phyloP scores from a whole-genome alignment of 2,329 filamentous ascomycete species.

The Lachnellula cervina region DNA sequence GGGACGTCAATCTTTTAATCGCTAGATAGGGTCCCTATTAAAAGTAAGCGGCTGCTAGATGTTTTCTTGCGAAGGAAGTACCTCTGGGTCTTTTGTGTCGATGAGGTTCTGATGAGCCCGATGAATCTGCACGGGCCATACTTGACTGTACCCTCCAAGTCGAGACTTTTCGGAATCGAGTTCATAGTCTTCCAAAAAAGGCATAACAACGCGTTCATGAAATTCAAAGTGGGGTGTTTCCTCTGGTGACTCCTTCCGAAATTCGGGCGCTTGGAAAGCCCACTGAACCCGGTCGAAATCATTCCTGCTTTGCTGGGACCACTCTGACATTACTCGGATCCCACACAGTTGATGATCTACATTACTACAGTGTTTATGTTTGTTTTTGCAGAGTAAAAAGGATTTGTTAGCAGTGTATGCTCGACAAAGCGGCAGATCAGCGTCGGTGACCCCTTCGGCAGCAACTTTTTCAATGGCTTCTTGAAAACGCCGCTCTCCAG shows the following conservation, averaged over 20 bases:
- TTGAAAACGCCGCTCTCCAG: not conserved
- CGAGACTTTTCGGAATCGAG: not conserved
- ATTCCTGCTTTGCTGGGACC: not conserved
- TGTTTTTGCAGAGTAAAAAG: not conserved
- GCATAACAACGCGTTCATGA: not conserved
- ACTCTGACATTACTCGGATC: not conserved
- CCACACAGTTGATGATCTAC: not conserved
- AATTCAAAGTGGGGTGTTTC: not conserved
- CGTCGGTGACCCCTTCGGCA: not conserved
- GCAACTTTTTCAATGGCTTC: not conserved
- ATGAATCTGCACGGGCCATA: constrained; percentile 4
- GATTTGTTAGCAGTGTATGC: not conserved
- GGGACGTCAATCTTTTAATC: not conserved
- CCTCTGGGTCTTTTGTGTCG: not conserved
- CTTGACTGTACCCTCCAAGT: constrained; percentile 4
- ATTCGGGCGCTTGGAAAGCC: constrained; percentile 1
- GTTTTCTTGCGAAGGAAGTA: not conserved
- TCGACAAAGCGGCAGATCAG: not conserved
- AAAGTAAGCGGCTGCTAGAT: not conserved
- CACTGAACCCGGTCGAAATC: constrained; percentile 1
- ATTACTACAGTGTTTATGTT: not conserved
- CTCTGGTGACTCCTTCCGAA: not conserved
- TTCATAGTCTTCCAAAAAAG: constrained; percentile 1
- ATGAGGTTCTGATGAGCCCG: not conserved
- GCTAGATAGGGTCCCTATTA: not conserved